Evolutionary conservation across 2,329 filamentous ascomycete species (phyloP).

Genomic region (Teratosphaeria zuluensis): DNA sequence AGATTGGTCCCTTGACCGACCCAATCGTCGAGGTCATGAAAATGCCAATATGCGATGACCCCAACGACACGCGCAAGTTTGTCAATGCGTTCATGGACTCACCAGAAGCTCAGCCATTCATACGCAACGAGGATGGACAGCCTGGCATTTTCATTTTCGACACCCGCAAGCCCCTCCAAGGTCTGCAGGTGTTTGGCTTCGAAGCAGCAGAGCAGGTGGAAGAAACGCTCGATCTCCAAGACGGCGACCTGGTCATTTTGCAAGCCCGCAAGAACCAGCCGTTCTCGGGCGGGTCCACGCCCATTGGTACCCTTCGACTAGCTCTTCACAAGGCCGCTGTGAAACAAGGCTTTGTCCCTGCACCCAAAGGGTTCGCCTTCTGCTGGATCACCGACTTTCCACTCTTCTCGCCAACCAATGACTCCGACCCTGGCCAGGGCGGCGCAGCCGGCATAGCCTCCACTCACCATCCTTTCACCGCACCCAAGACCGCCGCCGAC

Average conservation of each 20-base stretch:
- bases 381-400: conserved; percentile 88
- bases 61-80: conserved; percentile 50
- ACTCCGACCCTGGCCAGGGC: conserved; percentile 65
- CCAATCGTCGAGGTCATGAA: conserved; percentile 69
- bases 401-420: conserved; percentile 68
- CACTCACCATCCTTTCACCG: conserved; percentile 94
- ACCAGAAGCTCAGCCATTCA: conserved; percentile 47
- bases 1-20: conserved; percentile 59
- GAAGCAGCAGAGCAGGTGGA: conserved; percentile 54
- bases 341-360: conserved; percentile 46
- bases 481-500: conserved; percentile 63
- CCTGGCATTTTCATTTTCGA: conserved; percentile 73
- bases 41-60: conserved; percentile 47
- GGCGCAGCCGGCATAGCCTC: conserved; percentile 70
- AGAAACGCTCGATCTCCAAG: conserved; percentile 43
- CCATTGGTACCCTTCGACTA: conserved; percentile 61
- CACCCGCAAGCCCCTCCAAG: conserved; percentile 60
- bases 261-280: conserved; percentile 63
- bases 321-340: conserved; percentile 62
- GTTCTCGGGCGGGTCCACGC: conserved; percentile 62
- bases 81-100: conserved; percentile 62
- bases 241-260: conserved; percentile 71
- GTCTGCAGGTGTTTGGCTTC: conserved; percentile 69
- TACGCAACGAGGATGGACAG: conserved; percentile 62
- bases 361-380: conserved; percentile 51